Base-by-base conservation (phyloP, 129 eudicot species). In the Lactuca sativa region DNA sequence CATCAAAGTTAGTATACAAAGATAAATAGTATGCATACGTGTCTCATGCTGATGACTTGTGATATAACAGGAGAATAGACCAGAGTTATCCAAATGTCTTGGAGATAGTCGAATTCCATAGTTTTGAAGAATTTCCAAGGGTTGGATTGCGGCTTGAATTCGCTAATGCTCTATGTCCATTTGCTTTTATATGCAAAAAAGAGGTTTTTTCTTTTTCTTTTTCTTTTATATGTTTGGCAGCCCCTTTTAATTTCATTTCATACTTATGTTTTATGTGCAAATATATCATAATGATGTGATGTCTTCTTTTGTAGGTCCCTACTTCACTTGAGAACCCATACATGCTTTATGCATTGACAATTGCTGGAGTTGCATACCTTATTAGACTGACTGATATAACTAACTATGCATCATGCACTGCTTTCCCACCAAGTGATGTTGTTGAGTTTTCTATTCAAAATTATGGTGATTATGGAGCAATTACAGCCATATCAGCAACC, bases 141-240 rank as follows among this genome's bases (percentile, higher is more conserved):
- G 75, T 72, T 74, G 98, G 96, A 68, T 86, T 92, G 58, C 87
- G 80, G 62, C 74, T 92, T 66, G 69, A 86, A 51, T 92, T 86
- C 66, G 75, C 91, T 21, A 83, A 74, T 58, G 80, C 86, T 9
- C 83, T 92, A 67, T 78, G 73, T 36, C 91, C 95, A 8, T 92
- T 84, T 81, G 96, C 95, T 33, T 73, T 74, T 9, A 81, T 92
- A 54, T 86, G 85, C 77, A 82, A 81, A 85, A 76, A 83, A 52
- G 89, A 86, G 91, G 98, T 89, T 38, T 53, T 17, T 13, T 40
- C 48, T 17, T 30, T 25, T 57, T 12, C 61, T 1, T 21, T 57
- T 12, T 65, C 56, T 58, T 74, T 51, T 48, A 16, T 51, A 59
- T 15, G 10, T 66, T 72, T 34, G 54, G 61, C 17, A 6, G 59